These are phyloP conservation scores for Triticum aestivum DNA, from an alignment of 176 grass and related monocot species.

Conservation along the genomic window IWGSC_CS_RefSeq_v2.1 NC_057813.1:737995741-737996240, in stretches of 20 bases:
- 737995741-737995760: slow-evolving; percentile 30
- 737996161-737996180: too few species aligned
- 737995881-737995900: background rate
- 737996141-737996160: too few species aligned
- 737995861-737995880: background rate
- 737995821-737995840: too few species aligned
- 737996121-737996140: too few species aligned
- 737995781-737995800: too few species aligned
- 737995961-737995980: background rate
- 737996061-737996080: background rate
- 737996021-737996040: background rate
- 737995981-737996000: background rate
- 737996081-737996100: too few species aligned
- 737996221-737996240: too few species aligned
- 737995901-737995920: background rate
- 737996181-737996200: too few species aligned
- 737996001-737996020: background rate
- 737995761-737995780: background rate
- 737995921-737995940: fast-evolving
- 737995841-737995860: background rate
- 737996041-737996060: background rate
- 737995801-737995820: too few species aligned
- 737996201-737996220: too few species aligned
- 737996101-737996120: too few species aligned
- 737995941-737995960: background rate